A percentile compares a stretch with the other conserved stretches of the same genome.
Evolutionary conservation across 2,329 filamentous ascomycete species (phyloP).

Genomic region (Verticillium albo-atrum): DNA sequence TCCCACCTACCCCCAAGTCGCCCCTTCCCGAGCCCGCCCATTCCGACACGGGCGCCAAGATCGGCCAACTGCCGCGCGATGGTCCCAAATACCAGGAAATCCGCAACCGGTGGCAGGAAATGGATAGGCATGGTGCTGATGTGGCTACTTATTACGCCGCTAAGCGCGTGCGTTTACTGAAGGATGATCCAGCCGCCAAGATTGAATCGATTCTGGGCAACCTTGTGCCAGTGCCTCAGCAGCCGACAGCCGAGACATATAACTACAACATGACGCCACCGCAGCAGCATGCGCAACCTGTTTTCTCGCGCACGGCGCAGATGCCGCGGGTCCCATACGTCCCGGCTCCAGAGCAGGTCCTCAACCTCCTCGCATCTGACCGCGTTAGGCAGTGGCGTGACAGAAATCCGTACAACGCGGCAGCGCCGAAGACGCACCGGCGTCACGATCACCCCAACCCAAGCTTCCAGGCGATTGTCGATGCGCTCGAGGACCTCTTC

Average conservation of each 20-base stretch:
- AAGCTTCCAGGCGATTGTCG: constrained; percentile 35
- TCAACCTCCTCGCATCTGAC: constrained; percentile 39
- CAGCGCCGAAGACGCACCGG: constrained; percentile 15
- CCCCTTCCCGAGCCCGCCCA: constrained; percentile 32
- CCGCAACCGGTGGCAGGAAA: constrained; percentile 44
- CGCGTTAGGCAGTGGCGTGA: constrained; percentile 38
- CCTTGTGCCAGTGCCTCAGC: constrained; percentile 14
- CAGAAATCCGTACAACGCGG: constrained; percentile 30
- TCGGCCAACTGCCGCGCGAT: constrained; percentile 31
- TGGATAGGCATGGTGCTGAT: constrained; percentile 36
- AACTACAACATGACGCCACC: constrained; percentile 14
- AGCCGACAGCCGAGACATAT: neutral
- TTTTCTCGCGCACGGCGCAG: constrained; percentile 12
- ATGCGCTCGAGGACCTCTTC: constrained; percentile 36
- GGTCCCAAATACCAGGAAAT: constrained; percentile 42
- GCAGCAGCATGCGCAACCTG: neutral
- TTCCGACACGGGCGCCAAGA: constrained; percentile 18
- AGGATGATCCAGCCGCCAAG: constrained; percentile 27
- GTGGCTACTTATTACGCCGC: constrained; percentile 37
- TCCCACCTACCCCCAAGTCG: constrained; percentile 53
- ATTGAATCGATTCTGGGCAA: constrained; percentile 36
- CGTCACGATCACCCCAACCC: constrained; percentile 38
- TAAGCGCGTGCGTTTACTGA: constrained; percentile 33
- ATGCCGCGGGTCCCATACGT: constrained; percentile 25
- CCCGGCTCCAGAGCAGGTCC: constrained; percentile 33